phyloP scores from a whole-genome alignment of 768 basidiomycete species.

The Suillus occidentalis region DNA sequence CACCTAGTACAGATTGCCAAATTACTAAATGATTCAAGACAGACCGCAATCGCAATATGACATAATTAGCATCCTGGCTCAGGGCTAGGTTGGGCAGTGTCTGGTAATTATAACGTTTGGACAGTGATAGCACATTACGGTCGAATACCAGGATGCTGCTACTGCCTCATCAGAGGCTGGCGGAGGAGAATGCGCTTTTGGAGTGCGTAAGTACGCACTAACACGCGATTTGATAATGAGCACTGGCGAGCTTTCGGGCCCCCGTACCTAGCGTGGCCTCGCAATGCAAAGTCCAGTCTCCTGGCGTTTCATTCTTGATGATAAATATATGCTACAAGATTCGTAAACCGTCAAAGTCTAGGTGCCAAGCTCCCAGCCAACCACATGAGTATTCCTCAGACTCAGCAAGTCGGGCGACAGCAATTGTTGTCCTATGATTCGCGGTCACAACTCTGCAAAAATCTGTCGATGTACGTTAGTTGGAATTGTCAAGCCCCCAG shows the following conservation, averaged over 20 bases:
- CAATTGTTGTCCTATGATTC: background rate
- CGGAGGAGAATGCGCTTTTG: background rate
- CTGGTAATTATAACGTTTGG: no score
- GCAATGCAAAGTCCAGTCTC: background rate
- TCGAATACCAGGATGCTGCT: background rate
- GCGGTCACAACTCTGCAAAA: conserved; percentile 10
- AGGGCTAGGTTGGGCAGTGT: no score
- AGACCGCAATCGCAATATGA: no score
- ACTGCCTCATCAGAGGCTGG: background rate
- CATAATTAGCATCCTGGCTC: no score
- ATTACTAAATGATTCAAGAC: no score
- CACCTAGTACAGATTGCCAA: no score
- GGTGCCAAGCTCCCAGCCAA: background rate
- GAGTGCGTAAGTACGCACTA: background rate
- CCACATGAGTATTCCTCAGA: background rate
- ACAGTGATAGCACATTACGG: no score
- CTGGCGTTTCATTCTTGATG: background rate
- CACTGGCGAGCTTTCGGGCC: background rate
- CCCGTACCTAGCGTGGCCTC: background rate
- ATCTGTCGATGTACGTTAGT: conserved; percentile 8
- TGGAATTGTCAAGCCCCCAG: background rate
- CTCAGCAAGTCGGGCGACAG: background rate
- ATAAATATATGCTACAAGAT: background rate
- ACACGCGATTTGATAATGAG: background rate
- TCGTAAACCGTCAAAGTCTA: background rate